phyloP scores from a whole-genome alignment of 2,329 filamentous ascomycete species.

The Exserohilum turcica region DNA sequence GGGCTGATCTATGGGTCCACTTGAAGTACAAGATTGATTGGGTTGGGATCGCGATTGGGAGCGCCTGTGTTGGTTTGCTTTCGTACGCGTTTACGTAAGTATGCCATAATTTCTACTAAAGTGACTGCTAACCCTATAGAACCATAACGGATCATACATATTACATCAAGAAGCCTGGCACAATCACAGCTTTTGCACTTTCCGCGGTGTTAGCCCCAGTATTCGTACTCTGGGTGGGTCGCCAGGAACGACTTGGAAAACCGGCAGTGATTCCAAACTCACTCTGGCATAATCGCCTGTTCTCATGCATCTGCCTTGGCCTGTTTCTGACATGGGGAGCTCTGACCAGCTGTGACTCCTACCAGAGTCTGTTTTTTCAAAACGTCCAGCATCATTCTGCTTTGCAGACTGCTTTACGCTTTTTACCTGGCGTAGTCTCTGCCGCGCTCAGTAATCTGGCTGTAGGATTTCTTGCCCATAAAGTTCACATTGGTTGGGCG shows the following conservation, averaged over 20 bases:
- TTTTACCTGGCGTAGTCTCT: constrained; percentile 50
- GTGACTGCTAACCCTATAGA: background rate
- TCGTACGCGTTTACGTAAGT: constrained; percentile 4
- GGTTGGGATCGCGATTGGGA: background rate
- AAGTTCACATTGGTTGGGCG: constrained; percentile 51
- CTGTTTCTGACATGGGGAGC: constrained; percentile 49
- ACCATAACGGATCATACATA: constrained; percentile 7
- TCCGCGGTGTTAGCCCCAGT: constrained; percentile 52
- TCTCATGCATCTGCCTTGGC: constrained; percentile 60
- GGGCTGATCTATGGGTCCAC: constrained; percentile 30
- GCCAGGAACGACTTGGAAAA: constrained; percentile 52
- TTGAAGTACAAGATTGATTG: constrained; percentile 51
- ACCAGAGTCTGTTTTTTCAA: constrained; percentile 54
- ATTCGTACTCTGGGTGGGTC: constrained; percentile 62
- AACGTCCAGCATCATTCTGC: constrained; percentile 46
- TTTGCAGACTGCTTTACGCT: constrained; percentile 48
- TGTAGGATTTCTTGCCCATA: constrained; percentile 55
- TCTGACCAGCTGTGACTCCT: constrained; percentile 13
- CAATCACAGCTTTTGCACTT: constrained; percentile 55
- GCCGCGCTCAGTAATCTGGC: constrained; percentile 52
- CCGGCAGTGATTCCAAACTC: constrained; percentile 67
- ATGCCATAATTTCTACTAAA: background rate
- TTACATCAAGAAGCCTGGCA: constrained; percentile 52
- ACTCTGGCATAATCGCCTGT: constrained; percentile 63
- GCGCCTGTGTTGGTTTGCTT: background rate